Base-by-base conservation (phyloP, 306 rosid species). In the Glycine latifolia region DNA sequence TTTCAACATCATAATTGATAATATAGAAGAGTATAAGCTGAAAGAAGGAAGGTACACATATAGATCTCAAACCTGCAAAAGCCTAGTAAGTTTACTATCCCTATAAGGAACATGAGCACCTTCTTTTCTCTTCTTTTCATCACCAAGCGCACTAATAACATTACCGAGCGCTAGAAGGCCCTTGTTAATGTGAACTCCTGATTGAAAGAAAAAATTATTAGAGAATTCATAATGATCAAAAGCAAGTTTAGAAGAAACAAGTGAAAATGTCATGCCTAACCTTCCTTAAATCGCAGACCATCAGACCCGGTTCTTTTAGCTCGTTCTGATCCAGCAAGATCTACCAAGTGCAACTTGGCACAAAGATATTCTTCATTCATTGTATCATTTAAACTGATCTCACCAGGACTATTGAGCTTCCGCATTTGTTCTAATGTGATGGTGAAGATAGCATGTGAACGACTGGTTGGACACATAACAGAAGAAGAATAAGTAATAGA, bases 271-370 rank as follows among this genome's bases (percentile, higher is more conserved):
- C 14, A 59, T 53, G 54, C 74, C 83, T 77, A 73, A 95, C 99
- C 98, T 95, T 95, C 99, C 89, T 91, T 95, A 84, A 95, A 95
- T 80, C 99, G 97, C 73, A 92, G 67, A 77, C 99, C 99, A 88
- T 95, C 99, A 48, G 99, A 95, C 54, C 99, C 99, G 0, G 97
- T 92, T 87, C 97, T 86, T 83, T 95, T 95, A 68, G 99, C 99
- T 87, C 97, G 91, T 86, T 95, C 99, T 43, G 99, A 95, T 87
- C 99, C 99, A 84, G 99, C 99, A 83, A 95, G 94, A 90, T 95
- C 99, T 16, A 95, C 99, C 65, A 95, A 87, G 85, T 95, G 99
- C 91, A 95, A 87, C 84, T 92, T 95, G 37, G 97, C 99, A 44
- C 97, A 91, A 71, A 95, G 88, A 88, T 95, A 95, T 76, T 92